Conservation (phyloP, 441 rosid genomes). For the Erysimum cheiri region DNA sequence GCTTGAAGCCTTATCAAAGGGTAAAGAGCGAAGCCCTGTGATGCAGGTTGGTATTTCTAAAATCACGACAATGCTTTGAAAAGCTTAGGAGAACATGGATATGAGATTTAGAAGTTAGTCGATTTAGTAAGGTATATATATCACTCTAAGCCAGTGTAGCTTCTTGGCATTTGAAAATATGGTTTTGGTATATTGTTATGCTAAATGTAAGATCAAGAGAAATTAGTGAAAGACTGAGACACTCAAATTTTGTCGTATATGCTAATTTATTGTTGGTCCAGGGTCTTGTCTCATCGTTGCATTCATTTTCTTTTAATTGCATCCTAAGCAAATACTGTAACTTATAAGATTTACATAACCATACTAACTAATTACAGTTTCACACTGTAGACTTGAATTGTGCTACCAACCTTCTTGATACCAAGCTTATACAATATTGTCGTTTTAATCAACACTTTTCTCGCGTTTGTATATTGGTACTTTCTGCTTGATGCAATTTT, state of each 20-base stretch:
- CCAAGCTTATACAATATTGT: slow-evolving; percentile 1
- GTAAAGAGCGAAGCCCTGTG: slow-evolving; percentile 68
- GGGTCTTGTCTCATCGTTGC: slow-evolving; percentile 9
- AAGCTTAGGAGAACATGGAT: background rate
- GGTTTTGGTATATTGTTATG: slow-evolving; percentile 9
- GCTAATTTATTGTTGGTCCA: background rate
- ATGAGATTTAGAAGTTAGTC: background rate
- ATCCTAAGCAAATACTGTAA: background rate
- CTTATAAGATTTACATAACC: slow-evolving; percentile 3
- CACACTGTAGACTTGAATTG: slow-evolving; percentile 14
- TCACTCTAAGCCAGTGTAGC: slow-evolving; percentile 9
- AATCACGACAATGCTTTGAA: background rate
- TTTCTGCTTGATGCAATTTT: slow-evolving; percentile 21
- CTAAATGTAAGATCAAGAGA: background rate
- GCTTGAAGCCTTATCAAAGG: slow-evolving; percentile 69
- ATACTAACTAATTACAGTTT: slow-evolving; percentile 10
- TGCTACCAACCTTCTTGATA: slow-evolving; percentile 12
- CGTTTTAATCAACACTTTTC: slow-evolving; percentile 12
- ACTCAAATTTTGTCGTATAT: slow-evolving; percentile 3
- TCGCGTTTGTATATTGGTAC: background rate
- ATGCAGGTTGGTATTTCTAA: slow-evolving; percentile 70
- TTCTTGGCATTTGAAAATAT: slow-evolving; percentile 15
- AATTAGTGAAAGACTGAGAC: background rate
- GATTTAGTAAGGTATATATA: slow-evolving; percentile 2
- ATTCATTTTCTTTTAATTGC: background rate